Evolutionary conservation across 208 protist genomes (phyloP).

Genomic region (Naegleria gruberi): DNA sequence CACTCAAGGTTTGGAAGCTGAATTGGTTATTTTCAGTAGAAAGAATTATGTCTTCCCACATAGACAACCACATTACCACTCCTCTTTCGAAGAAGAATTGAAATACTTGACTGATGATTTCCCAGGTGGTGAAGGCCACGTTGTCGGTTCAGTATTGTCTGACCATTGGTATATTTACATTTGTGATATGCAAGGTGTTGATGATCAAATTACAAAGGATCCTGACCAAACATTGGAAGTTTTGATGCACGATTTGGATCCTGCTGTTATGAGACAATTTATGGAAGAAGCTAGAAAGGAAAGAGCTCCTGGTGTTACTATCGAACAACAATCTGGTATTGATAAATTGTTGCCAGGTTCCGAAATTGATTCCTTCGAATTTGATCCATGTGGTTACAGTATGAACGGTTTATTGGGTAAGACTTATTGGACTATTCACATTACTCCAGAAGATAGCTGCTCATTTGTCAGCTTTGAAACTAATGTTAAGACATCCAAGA

Average conservation of each 20-base stretch:
- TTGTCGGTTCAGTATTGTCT: constrained; percentile 73
- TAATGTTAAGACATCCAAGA: constrained; percentile 42
- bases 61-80: constrained; percentile 72
- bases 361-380: constrained; percentile 70
- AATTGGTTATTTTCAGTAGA: constrained; percentile 55
- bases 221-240: constrained; percentile 48
- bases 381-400: constrained; percentile 86
- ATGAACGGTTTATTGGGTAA: constrained; percentile 72
- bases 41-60: constrained; percentile 84
- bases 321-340: background rate
- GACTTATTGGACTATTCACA: constrained; percentile 86
- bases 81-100: constrained; percentile 62
- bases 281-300: background rate
- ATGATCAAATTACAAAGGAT: constrained; percentile 53
- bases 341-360: constrained; percentile 42
- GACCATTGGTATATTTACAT: constrained; percentile 83
- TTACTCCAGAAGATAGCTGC: constrained; percentile 82
- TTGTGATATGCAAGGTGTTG: constrained; percentile 68
- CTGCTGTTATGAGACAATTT: constrained; percentile 19
- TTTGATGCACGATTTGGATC: constrained; percentile 72
- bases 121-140: constrained; percentile 58
- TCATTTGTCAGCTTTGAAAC: constrained; percentile 87
- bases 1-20: background rate
- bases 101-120: background rate
- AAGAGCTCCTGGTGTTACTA: background rate